phyloP scores from a whole-genome alignment of 345 rosid species.

The Carallia pectinifolia region DNA sequence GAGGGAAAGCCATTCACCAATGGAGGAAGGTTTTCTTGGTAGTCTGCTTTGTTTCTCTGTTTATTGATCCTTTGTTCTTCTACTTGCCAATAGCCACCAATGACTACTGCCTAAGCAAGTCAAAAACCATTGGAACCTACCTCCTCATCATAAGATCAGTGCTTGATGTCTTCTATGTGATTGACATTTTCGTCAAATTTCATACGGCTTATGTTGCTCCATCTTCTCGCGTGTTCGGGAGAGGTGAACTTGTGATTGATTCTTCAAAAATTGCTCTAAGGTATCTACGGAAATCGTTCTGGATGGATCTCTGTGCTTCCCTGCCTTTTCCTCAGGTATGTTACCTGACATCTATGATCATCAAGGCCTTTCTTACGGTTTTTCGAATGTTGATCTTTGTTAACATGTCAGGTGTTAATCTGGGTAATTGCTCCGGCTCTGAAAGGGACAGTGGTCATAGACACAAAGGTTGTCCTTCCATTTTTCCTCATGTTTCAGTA shows the following conservation, averaged over 20 bases:
- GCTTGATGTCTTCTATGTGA: conserved; percentile 45
- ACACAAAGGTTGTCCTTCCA: conserved; percentile 30
- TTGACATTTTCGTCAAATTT: conserved; percentile 43
- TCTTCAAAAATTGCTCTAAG: conserved; percentile 42
- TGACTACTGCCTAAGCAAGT: conserved; percentile 33
- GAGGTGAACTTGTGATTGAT: conserved; percentile 61
- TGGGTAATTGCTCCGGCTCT: conserved; percentile 48
- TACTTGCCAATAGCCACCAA: conserved; percentile 36
- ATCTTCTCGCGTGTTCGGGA: conserved; percentile 60
- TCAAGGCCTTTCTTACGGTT: neutral
- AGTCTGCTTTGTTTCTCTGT: conserved; percentile 55
- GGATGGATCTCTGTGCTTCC: conserved; percentile 50
- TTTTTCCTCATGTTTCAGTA: conserved; percentile 46
- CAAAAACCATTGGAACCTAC: conserved; percentile 30
- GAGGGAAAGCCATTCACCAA: conserved; percentile 36
- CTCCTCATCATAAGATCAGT: conserved; percentile 38
- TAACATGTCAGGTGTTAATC: conserved; percentile 41
- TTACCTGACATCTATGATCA: neutral
- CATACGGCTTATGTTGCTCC: conserved; percentile 62
- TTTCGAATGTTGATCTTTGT: neutral
- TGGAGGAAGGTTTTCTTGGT: conserved; percentile 59
- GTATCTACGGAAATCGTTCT: conserved; percentile 43
- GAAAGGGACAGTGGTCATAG: conserved; percentile 21
- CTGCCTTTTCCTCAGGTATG: conserved; percentile 63
- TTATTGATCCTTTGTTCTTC: conserved; percentile 58